Conservation (phyloP, 495 filamentous ascomycete genomes). For the Trichoderma gamsii region DNA sequence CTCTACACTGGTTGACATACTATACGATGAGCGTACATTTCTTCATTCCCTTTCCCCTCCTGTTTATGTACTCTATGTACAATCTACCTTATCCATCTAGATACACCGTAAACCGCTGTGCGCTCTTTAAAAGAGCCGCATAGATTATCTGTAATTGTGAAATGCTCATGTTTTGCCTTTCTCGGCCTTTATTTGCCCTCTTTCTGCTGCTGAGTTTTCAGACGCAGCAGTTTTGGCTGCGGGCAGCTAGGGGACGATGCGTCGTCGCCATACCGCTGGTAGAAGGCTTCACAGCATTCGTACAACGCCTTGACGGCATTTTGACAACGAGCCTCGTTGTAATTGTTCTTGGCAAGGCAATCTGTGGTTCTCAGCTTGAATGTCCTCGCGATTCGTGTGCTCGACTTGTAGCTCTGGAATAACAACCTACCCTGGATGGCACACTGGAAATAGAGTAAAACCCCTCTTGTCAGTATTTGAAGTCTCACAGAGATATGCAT, state of each 20-base stretch:
- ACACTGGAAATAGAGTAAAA: constrained; percentile 50
- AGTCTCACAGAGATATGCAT: neutral
- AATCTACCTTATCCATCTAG: neutral
- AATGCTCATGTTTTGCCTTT: neutral
- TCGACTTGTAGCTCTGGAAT: too few species aligned
- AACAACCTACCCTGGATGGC: constrained; percentile 70
- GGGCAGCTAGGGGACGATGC: constrained; percentile 80
- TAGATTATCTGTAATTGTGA: constrained; percentile 18
- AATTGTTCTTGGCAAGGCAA: constrained; percentile 79
- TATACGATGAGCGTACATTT: constrained; percentile 42
- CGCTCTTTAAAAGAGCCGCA: constrained; percentile 3
- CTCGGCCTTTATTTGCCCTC: constrained; percentile 21
- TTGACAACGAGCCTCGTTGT: constrained; percentile 78
- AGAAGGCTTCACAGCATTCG: constrained; percentile 89
- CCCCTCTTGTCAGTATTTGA: constrained; percentile 16
- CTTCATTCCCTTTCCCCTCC: neutral
- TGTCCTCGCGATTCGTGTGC: neutral
- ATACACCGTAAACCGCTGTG: constrained; percentile 1
- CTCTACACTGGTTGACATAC: constrained; percentile 41
- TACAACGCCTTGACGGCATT: constrained; percentile 84
- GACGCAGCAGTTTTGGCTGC: constrained; percentile 64
- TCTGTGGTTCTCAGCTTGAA: constrained; percentile 42
- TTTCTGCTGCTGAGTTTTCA: constrained; percentile 83
- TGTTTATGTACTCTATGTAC: neutral
- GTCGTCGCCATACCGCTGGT: constrained; percentile 69